These are phyloP conservation scores for Saccharomycopsis sp. DNA, from an alignment of 805 yeast genomes.

Conservation along the genomic window DNA sequence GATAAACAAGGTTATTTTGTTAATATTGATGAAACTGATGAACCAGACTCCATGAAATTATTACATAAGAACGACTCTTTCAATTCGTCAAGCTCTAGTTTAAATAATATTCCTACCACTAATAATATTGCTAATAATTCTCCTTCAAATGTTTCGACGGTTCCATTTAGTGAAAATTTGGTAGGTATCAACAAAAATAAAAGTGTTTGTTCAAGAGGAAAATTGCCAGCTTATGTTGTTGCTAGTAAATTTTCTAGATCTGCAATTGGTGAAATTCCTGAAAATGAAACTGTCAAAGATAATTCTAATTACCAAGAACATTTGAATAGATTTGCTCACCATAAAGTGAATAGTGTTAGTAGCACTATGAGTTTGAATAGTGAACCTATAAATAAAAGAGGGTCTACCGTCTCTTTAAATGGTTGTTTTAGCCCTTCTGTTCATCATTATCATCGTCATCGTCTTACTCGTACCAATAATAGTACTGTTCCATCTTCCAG, in stretches of 20 bases:
- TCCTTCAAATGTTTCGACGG: neutral
- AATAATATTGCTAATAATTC: neutral
- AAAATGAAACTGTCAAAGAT: neutral
- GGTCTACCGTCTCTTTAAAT: neutral
- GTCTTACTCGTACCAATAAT: neutral
- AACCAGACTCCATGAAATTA: neutral
- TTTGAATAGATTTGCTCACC: neutral
- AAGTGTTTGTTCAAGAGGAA: neutral
- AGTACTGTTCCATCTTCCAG: neutral
- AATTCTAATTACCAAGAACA: neutral
- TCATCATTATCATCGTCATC: neutral
- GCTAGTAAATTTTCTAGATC: conserved; percentile 7
- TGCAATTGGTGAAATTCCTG: neutral
- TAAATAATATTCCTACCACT: conserved; percentile 1
- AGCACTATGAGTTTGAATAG: neutral
- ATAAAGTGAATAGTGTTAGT: neutral
- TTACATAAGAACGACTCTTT: neutral
- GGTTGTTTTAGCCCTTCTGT: neutral
- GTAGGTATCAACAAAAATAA: neutral
- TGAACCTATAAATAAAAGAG: too few relatives aligned
- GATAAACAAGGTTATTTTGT: neutral
- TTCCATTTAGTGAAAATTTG: neutral
- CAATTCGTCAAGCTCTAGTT: neutral
- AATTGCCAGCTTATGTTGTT: conserved; percentile 13
- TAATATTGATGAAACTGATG: too few relatives aligned